Conservation (phyloP, 164 flowering plant genomes). For the Annona squamosa region DNA sequence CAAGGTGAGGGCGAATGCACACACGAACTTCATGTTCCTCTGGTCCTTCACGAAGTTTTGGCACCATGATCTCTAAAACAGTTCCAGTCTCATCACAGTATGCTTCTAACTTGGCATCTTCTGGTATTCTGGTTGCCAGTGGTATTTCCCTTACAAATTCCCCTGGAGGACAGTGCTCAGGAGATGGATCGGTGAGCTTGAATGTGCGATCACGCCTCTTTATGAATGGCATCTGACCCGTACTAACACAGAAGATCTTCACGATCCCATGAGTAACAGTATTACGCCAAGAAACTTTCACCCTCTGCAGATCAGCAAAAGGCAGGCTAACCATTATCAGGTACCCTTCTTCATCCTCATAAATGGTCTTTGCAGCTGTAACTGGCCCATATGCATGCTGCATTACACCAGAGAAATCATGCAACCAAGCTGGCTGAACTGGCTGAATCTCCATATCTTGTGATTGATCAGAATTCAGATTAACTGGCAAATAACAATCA, state of each 20-base stretch:
- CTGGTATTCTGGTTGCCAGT: conserved; percentile 75
- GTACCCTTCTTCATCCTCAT: conserved; percentile 74
- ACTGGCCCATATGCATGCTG: conserved; percentile 73
- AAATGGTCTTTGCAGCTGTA: conserved; percentile 87
- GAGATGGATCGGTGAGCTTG: conserved; percentile 71
- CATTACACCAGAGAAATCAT: conserved; percentile 75
- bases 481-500: conserved; percentile 46
- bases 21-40: conserved; percentile 91
- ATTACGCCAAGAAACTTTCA: conserved; percentile 91
- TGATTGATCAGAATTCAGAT: conserved; percentile 39
- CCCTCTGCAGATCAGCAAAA: conserved; percentile 72
- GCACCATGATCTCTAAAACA: conserved; percentile 81
- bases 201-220: conserved; percentile 75
- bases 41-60: conserved; percentile 68
- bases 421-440: conserved; percentile 57
- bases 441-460: conserved; percentile 50
- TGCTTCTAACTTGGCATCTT: conserved; percentile 85
- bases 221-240: conserved; percentile 57
- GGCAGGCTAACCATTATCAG: conserved; percentile 79
- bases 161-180: conserved; percentile 94
- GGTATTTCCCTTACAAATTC: conserved; percentile 80
- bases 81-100: conserved; percentile 68
- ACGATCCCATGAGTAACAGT: conserved; percentile 68
- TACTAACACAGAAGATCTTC: conserved; percentile 69
- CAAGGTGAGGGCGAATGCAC: conserved; percentile 71